Evolutionary conservation across 2,329 filamentous ascomycete species (phyloP).

Genomic region (Penicillium polonicum): DNA sequence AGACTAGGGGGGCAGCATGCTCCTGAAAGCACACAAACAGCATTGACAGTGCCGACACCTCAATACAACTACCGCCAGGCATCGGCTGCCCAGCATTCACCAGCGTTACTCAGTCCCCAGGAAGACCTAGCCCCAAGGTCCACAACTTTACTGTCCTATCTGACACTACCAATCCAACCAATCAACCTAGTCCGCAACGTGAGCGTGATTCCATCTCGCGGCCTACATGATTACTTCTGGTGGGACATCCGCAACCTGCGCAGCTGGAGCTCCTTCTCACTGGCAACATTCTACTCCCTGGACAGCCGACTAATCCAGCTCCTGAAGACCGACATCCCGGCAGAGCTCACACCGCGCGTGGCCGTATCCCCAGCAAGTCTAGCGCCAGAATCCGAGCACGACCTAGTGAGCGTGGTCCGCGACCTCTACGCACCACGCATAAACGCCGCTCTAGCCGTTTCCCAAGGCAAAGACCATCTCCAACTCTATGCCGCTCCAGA

Average conservation of each 20-base stretch:
- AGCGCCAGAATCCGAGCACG: constrained; percentile 74
- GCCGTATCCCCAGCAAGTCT: constrained; percentile 50
- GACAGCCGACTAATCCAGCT: constrained; percentile 67
- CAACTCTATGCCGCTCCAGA: constrained; percentile 44
- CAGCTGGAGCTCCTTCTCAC: constrained; percentile 77
- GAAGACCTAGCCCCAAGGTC: constrained; percentile 37
- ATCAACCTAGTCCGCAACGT: constrained; percentile 78
- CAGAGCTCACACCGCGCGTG: constrained; percentile 39
- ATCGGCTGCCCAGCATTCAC: constrained; percentile 26
- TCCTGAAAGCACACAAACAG: constrained; percentile 37
- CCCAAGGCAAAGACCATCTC: constrained; percentile 64
- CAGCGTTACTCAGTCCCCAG: constrained; percentile 26
- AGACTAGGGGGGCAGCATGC: constrained; percentile 33
- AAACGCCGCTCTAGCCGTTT: constrained; percentile 77
- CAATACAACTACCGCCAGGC: constrained; percentile 29
- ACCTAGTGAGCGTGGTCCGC: constrained; percentile 72
- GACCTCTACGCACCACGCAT: constrained; percentile 81
- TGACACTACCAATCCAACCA: constrained; percentile 76
- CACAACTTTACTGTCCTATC: constrained; percentile 74
- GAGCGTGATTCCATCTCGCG: constrained; percentile 64
- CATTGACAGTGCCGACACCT: constrained; percentile 31
- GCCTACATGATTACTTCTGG: constrained; percentile 82
- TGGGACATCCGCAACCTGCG: constrained; percentile 90
- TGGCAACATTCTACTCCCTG: constrained; percentile 68
- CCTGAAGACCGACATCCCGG: constrained; percentile 64